Evolutionary conservation across 176 grass and related monocot species (phyloP).

Genomic region (Phragmites australis): DNA sequence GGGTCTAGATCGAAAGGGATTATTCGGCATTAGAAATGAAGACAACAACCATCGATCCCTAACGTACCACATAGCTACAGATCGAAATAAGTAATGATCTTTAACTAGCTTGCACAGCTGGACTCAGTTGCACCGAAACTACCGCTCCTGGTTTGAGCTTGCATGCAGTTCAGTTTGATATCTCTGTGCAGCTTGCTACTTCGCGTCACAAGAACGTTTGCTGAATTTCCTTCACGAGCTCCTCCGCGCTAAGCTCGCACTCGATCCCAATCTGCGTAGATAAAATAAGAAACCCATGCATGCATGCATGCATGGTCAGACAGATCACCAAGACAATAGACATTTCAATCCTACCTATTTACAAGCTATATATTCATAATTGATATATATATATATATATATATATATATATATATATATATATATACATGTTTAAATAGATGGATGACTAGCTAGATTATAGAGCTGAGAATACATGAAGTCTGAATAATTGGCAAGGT

Average conservation of each 20-base stretch:
- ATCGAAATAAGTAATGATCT: background rate
- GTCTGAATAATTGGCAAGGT: background rate
- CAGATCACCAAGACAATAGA: no score
- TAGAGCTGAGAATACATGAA: background rate
- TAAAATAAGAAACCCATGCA: background rate
- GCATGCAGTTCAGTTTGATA: background rate
- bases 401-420: background rate
- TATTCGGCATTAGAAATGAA: conserved; percentile 20
- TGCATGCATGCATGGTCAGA: background rate
- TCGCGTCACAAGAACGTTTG: conserved; percentile 56
- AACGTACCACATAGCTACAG: background rate
- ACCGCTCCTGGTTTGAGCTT: background rate
- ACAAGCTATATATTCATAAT: background rate
- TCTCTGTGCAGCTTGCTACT: background rate
- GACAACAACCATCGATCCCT: background rate
- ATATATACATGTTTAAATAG: background rate
- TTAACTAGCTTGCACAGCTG: background rate
- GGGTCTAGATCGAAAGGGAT: background rate
- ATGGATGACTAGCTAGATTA: background rate
- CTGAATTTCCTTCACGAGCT: conserved; percentile 74
- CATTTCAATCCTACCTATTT: no score
- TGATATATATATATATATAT: no score
- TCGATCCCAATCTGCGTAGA: conserved; percentile 81
- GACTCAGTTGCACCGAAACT: background rate
- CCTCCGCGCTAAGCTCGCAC: conserved; percentile 81